These are phyloP conservation scores for Crithidia bombi DNA, from an alignment of 208 protist species.

Conservation along the genomic window DNA sequence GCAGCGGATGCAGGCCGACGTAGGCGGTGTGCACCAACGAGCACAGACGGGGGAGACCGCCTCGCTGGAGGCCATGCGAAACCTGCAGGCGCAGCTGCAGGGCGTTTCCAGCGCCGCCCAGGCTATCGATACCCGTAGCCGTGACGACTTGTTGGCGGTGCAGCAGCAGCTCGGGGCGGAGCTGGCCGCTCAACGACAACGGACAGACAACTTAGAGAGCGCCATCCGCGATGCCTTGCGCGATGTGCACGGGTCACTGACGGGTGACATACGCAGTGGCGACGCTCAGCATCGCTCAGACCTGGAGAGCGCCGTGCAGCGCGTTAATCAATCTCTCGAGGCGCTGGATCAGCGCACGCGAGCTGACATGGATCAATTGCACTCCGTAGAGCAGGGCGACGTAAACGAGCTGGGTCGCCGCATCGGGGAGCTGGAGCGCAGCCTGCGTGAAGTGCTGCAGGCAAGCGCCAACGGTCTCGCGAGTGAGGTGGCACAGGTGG, in stretches of 20 bases:
- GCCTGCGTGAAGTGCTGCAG: conserved; percentile 47
- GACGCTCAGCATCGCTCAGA: conserved; percentile 33
- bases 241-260: conserved; percentile 60
- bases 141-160: conserved; percentile 51
- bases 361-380: conserved; percentile 52
- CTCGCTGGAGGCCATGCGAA: conserved; percentile 50
- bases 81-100: conserved; percentile 58
- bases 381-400: conserved; percentile 51
- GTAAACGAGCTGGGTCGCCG: conserved; percentile 39
- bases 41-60: conserved; percentile 55
- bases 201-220: conserved; percentile 53
- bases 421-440: conserved; percentile 42
- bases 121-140: conserved; percentile 50
- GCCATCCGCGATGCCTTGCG: conserved; percentile 57
- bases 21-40: conserved; percentile 55
- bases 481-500: conserved; percentile 61
- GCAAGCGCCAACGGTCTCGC: conserved; percentile 51
- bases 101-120: conserved; percentile 43
- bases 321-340: conserved; percentile 43
- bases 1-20: conserved; percentile 65
- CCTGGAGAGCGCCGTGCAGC: conserved; percentile 40
- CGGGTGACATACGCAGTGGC: conserved; percentile 48
- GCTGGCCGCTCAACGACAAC: conserved; percentile 47
- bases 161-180: conserved; percentile 64
- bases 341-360: conserved; percentile 66